Evolutionary conservation across 768 basidiomycete genomes (phyloP), one percentile per base, ranked within the genome.

Genomic region (Omphalotus guepiniiformis): DNA sequence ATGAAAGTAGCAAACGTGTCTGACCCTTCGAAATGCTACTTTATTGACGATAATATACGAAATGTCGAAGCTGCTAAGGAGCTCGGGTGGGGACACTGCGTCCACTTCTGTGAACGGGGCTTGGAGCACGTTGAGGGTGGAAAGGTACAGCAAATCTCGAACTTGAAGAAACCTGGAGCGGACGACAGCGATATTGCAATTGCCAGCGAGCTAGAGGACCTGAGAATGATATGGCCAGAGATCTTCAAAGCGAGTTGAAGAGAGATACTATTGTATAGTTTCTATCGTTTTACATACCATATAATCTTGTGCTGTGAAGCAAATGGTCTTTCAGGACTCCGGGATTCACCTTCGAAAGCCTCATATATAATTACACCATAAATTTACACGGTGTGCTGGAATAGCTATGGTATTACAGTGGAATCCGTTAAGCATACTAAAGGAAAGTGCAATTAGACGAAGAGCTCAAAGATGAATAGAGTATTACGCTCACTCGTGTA

Each of bases 31-130:
- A 85, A 80, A 58, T 88, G 83, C 54, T 80, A 82, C 53, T 93
- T 93, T 58, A 63, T 93, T 23, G 90, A 93, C 55, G 90, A 93
- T 60, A 91, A 75, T 55, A 67, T 78, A 57, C 59, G 63, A 18
- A 92, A 93, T 54, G 76, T 92, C 18, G 67, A 78, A 47, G 80
- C 81, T 13, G 90, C 90, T 6, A 72, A 71, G 46, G 63, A 65
- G 15, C 63, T 83, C 9, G 83, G 83, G 2, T 93, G 90, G 90
- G 79, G 72, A 0, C 75, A 76, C 49, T 85, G 84, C 38, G 86
- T 80, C 3, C 84, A 90, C 58, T 92, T 89, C 55, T 79, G 80
- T 54, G 89, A 92, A 63, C 60, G 60, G n/a, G 83, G 82, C 1
- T 54, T 83, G 8, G 76, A 82, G 40, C 68, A 71, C 16, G 71